Evolutionary conservation across 306 rosid genomes (phyloP), one percentile per base, ranked within the genome.

Genomic region (Corylus heterophylla): DNA sequence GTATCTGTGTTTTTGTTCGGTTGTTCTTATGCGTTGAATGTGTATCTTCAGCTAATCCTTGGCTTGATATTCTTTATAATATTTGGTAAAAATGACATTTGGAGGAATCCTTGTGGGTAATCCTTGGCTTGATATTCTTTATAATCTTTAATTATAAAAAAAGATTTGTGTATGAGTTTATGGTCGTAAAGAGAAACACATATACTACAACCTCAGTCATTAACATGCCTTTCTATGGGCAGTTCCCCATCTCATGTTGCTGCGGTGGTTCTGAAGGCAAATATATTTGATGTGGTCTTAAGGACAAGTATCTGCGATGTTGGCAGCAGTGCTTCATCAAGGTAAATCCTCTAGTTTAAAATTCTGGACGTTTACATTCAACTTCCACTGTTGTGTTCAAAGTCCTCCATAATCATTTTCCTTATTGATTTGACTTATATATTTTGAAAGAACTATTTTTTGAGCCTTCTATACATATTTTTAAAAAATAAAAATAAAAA

Each of bases 191-290:
- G 45, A 31, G 70, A 35, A 64, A 16, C 22, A 64, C n/a, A 10
- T 29, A 37, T 39, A 67, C 71, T 44, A 55, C 25, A 29, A 16
- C 66, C 51, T 62, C 42, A 42, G 56, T 31, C 52, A 4, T 31
- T 35, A 42, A 70, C n/a, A 18, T 69, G 54, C 20, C 35, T 66
- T 51, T 73, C 17, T 62, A 64, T 81, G 71, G 77, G 80, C 92
- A 94, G 97, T 86, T 89, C 89, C 79, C 97, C 98, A 50, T 85
- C 92, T 79, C 71, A 54, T 76, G 97, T 94, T 75, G 74, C 92
- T 71, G 89, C 83, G 51, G 86, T 85, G 14, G 86, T 89, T 78
- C 89, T 92, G 51, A 89, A 84, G 76, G 89, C 95, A 72, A 89
- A 91, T 82, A 84, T 92, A 62, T 94, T 94, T 88, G 92, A 90